phyloP scores from a whole-genome alignment of 1,139 yeast genomes.

The Lodderomyces orthopsilosis region DNA sequence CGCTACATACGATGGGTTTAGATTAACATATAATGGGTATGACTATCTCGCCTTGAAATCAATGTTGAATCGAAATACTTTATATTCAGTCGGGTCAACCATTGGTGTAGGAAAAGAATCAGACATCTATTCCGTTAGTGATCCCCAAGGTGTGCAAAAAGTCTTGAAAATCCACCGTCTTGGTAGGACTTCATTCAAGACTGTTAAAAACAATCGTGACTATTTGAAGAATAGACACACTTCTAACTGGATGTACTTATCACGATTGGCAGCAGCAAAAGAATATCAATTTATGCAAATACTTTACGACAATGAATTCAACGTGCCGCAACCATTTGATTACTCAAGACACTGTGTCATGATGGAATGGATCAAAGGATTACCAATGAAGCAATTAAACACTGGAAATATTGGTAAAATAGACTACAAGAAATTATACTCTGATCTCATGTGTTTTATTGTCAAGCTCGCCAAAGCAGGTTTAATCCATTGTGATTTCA shows the following conservation, averaged over 20 bases:
- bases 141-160: slow-evolving; percentile 57
- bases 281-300: slow-evolving; percentile 87
- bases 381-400: slow-evolving; percentile 76
- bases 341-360: slow-evolving; percentile 87
- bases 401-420: slow-evolving; percentile 20
- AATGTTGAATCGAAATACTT: slow-evolving; percentile 67
- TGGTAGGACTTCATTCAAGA: slow-evolving; percentile 89
- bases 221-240: slow-evolving; percentile 69
- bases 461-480: slow-evolving; percentile 85
- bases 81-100: slow-evolving; percentile 79
- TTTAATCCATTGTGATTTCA: slow-evolving; percentile 93
- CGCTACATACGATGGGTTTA: slow-evolving; percentile 88
- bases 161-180: slow-evolving; percentile 88
- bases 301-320: slow-evolving; percentile 69
- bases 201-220: slow-evolving; percentile 92
- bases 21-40: slow-evolving; percentile 83
- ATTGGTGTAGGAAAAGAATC: slow-evolving; percentile 98
- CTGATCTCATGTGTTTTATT: slow-evolving; percentile 81
- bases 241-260: slow-evolving; percentile 88
- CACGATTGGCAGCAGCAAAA: slow-evolving; percentile 86
- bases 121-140: slow-evolving; percentile 87
- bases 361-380: slow-evolving; percentile 88
- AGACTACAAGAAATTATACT: slow-evolving; percentile 67
- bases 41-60: slow-evolving; percentile 89
- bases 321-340: slow-evolving; percentile 87